Evolutionary conservation across 192 early-diverging fungal genomes (phyloP).

Genomic region (Cetraspora pellucida): DNA sequence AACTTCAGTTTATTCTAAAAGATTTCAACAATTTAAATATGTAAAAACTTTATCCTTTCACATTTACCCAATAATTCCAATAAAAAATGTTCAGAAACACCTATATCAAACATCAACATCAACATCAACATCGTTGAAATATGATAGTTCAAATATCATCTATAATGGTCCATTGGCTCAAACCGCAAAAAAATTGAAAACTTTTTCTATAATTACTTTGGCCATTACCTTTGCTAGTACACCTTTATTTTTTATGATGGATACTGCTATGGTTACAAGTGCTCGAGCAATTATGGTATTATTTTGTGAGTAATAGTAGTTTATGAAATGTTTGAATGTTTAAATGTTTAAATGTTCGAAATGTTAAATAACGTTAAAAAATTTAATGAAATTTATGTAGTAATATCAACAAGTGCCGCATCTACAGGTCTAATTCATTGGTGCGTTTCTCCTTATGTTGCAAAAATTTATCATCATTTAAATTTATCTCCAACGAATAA

Average conservation of each 20-base stretch:
- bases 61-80: too few relatives aligned
- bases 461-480: slow-evolving; percentile 39
- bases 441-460: slow-evolving; percentile 60
- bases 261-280: slow-evolving; percentile 52
- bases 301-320: slow-evolving; percentile 41
- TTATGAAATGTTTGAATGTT: too few relatives aligned
- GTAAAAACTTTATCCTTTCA: too few relatives aligned
- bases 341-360: too few relatives aligned
- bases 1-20: too few relatives aligned
- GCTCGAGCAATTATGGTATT: slow-evolving; percentile 51
- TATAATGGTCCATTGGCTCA: slow-evolving; percentile 56
- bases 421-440: slow-evolving; percentile 63
- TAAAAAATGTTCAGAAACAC: too few relatives aligned
- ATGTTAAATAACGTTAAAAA: too few relatives aligned
- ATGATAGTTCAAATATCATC: slow-evolving; percentile 32
- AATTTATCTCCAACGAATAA: too few relatives aligned
- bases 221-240: slow-evolving; percentile 51
- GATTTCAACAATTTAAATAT: too few relatives aligned
- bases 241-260: slow-evolving; percentile 55
- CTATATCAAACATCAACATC: too few relatives aligned
- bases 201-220: slow-evolving; percentile 59
- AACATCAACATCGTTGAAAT: too few relatives aligned
- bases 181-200: slow-evolving; percentile 55
- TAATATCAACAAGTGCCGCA: slow-evolving; percentile 55
- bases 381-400: slow-evolving; percentile 16